phyloP scores from a whole-genome alignment of 139 green algal species.

The Mesotaenium endlicherianum region DNA sequence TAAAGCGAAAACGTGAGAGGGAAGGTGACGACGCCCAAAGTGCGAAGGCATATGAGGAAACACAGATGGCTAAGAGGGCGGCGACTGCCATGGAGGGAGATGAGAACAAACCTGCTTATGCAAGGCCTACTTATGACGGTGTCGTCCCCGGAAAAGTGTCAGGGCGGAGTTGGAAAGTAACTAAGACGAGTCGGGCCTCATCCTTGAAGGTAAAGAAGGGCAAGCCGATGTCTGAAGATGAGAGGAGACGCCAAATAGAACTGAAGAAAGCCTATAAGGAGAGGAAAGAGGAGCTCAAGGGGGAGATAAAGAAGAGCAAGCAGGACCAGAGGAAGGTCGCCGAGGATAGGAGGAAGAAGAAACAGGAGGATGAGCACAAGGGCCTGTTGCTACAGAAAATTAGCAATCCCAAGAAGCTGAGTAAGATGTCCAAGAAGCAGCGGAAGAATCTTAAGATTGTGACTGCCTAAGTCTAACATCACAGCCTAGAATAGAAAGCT shows the following conservation, averaged over 20 bases:
- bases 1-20: background rate
- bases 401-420: slow-evolving; percentile 15
- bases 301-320: background rate
- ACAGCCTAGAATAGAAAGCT: too few species aligned
- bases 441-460: slow-evolving; percentile 1
- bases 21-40: background rate
- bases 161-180: slow-evolving; percentile 8
- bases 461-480: too few species aligned
- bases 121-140: background rate
- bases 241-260: background rate
- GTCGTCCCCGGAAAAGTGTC: background rate
- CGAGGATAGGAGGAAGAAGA: background rate
- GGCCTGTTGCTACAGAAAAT: slow-evolving; percentile 6
- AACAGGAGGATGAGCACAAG: background rate
- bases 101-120: background rate
- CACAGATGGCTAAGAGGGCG: background rate
- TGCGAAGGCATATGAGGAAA: background rate
- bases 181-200: background rate
- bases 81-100: background rate
- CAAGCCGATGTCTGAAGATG: background rate
- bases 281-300: background rate
- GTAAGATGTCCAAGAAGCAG: slow-evolving; percentile 11
- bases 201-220: slow-evolving; percentile 1
- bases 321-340: background rate
- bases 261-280: slow-evolving; percentile 14